Conservation (phyloP, 495 filamentous ascomycete species). For the Lophium mytilinum region DNA sequence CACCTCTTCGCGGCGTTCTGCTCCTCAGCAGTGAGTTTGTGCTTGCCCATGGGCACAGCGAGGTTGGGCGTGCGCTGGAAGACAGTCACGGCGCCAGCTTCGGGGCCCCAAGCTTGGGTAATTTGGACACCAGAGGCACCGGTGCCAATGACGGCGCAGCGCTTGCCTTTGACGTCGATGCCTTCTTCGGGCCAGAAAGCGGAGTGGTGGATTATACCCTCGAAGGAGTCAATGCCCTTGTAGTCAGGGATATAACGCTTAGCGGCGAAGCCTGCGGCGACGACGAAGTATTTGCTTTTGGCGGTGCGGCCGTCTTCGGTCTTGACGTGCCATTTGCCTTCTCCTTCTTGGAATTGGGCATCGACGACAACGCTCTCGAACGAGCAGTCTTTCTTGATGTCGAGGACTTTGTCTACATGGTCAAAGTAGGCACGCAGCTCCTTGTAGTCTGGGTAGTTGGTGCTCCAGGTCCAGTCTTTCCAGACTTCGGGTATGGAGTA, state of each 20-base stretch:
- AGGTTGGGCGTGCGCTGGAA: constrained; percentile 47
- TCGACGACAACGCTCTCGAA: constrained; percentile 45
- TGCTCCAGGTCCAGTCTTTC: constrained; percentile 45
- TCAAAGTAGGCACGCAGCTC: constrained; percentile 50
- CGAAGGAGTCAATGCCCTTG: constrained; percentile 46
- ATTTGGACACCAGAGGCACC: constrained; percentile 54
- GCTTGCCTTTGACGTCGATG: constrained; percentile 44
- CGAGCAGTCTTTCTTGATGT: constrained; percentile 43
- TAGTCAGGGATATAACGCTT: constrained; percentile 41
- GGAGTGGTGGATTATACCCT: constrained; percentile 47
- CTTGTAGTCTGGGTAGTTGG: constrained; percentile 42
- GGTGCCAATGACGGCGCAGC: constrained; percentile 50
- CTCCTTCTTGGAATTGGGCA: constrained; percentile 38
- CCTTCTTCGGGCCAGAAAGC: constrained; percentile 50
- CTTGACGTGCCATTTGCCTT: constrained; percentile 41
- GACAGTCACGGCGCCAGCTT: constrained; percentile 36
- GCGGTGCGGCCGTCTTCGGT: constrained; percentile 40
- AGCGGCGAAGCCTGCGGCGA: constrained; percentile 40
- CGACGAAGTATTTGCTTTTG: constrained; percentile 42
- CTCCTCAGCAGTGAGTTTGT: constrained; percentile 21
- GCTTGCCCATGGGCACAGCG: constrained; percentile 22
- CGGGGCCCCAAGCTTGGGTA: constrained; percentile 38
- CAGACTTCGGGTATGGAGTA: constrained; percentile 34
- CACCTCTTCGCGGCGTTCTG: constrained; percentile 12
- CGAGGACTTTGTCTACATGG: constrained; percentile 44